A percentile compares a stretch with the other conserved stretches of the same genome.
Evolutionary conservation across 2,329 filamentous ascomycete genomes (phyloP).

Genomic region (Mariannaea sp.): DNA sequence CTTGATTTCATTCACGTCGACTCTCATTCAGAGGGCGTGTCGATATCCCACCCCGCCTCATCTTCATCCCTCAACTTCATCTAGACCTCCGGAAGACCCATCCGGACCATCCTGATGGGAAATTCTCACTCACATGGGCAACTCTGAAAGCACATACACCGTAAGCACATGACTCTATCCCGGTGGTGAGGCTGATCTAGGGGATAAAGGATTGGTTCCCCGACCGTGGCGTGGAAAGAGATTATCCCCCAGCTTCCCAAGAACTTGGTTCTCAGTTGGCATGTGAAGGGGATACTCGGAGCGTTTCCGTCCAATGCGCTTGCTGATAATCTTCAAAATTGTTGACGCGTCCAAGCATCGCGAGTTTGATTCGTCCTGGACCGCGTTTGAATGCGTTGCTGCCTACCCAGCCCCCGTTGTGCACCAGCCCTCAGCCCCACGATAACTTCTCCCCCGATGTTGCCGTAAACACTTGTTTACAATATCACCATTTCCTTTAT

Average conservation of each 20-base stretch:
- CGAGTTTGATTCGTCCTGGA: constrained; percentile 9
- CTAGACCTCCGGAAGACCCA: constrained; percentile 9
- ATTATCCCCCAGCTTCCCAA: background rate
- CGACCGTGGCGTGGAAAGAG: background rate
- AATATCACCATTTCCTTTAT: background rate
- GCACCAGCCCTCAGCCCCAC: constrained; percentile 11
- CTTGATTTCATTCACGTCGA: background rate
- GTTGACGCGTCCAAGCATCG: too few species aligned
- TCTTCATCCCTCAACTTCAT: background rate
- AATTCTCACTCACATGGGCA: constrained; percentile 14
- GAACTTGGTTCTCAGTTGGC: constrained; percentile 14
- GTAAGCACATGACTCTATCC: constrained; percentile 21
- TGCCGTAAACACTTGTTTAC: background rate
- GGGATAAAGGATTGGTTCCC: constrained; percentile 4
- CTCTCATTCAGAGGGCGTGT: constrained; percentile 22
- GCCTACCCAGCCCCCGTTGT: constrained; percentile 25
- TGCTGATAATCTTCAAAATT: too few species aligned
- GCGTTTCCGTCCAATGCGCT: constrained; percentile 14
- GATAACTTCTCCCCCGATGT: background rate
- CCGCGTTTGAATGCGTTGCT: constrained; percentile 21
- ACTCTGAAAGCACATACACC: constrained; percentile 13
- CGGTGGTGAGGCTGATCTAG: constrained; percentile 17
- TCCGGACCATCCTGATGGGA: constrained; percentile 16
- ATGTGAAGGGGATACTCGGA: constrained; percentile 13
- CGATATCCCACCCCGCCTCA: constrained; percentile 15